Conservation (phyloP, 495 filamentous ascomycete species). For the Penicillium herquei region DNA sequence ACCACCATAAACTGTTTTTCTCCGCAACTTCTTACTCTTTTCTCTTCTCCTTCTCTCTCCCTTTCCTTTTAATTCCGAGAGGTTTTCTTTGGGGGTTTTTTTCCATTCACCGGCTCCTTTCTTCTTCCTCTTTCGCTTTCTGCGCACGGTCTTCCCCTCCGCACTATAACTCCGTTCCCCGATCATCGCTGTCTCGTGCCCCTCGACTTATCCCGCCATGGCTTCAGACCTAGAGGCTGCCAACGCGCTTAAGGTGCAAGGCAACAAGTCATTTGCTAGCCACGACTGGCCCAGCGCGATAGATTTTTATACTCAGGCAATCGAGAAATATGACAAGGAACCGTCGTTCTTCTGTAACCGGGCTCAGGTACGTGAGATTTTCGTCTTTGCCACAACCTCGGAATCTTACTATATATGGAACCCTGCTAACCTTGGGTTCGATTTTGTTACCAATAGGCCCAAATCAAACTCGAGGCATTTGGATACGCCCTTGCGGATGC, state of each 20-base stretch:
- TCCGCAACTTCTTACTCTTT: neutral
- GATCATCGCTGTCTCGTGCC: conserved; percentile 35
- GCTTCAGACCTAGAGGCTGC: conserved; percentile 64
- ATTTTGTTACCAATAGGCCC: conserved; percentile 53
- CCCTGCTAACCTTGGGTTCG: conserved; percentile 20
- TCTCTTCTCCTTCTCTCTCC: conserved; percentile 7
- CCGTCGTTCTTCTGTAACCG: conserved; percentile 91
- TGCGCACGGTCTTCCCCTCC: conserved; percentile 7
- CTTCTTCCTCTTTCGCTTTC: neutral
- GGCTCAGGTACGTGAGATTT: conserved; percentile 68
- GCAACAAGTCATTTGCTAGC: conserved; percentile 85
- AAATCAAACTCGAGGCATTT: conserved; percentile 94
- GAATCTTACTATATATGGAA: neutral
- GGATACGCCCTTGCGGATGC: conserved; percentile 92
- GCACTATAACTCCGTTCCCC: conserved; percentile 10
- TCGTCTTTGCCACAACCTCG: conserved; percentile 2
- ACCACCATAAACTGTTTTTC: conserved; percentile 6
- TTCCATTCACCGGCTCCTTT: neutral
- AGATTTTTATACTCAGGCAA: conserved; percentile 85
- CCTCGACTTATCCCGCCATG: conserved; percentile 36
- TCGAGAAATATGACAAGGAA: conserved; percentile 78
- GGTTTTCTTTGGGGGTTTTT: no score
- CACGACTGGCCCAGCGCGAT: conserved; percentile 87
- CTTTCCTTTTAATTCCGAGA: neutral
- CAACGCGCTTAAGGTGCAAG: conserved; percentile 81